Evolutionary conservation across 2,329 filamentous ascomycete species (phyloP), one percentile per base, ranked within the genome.

Genomic region (Metarhizium sp.): DNA sequence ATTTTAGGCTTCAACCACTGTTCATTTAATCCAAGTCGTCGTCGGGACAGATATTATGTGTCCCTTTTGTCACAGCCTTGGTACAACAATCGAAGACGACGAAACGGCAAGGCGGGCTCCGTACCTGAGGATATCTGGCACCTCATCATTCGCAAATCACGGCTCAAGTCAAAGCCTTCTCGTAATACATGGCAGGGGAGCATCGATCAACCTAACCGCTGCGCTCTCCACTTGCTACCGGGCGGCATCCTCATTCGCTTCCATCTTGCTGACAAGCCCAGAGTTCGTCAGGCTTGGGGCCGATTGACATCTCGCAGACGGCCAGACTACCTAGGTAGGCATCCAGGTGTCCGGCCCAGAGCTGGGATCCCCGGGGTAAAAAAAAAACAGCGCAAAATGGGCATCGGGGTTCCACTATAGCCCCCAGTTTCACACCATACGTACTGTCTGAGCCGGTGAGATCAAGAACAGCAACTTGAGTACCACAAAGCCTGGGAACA

Each of bases 251-350:
- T 40, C 32, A 29, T 47, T 51, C 42, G 48, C 36, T 30, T 30
- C 52, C 34, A 20, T 54, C 32, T 50, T 29, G 52, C n/a, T 53
- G 51, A 47, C 51, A 32, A 46, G 18, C 42, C 29, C 42, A 46
- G 32, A 48, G 52, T 49, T 53, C 52, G 45, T 40, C 14, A 32
- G 42, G 45, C 32, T 25, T 20, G 20, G 50, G 20, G 38, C 42
- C 51, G 48, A 50, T 50, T 50, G 51, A 38, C 40, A 52, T 30
- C 40, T 52, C 30, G 42, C 14, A 25, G 18, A 32, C 40, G 18
- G 29, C 30, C 43, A 20, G 34, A 30, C 45, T 49, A 10, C 20
- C 20, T 25, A 25, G 20, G 20, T 25, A 3, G 32, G 45, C 7
- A 53, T 48, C 52, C 20, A 46, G 43, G 25, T 16, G 18, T 48